Base-by-base conservation (phyloP, 2,329 filamentous ascomycete genomes). In the Ascomycota sp. region DNA sequence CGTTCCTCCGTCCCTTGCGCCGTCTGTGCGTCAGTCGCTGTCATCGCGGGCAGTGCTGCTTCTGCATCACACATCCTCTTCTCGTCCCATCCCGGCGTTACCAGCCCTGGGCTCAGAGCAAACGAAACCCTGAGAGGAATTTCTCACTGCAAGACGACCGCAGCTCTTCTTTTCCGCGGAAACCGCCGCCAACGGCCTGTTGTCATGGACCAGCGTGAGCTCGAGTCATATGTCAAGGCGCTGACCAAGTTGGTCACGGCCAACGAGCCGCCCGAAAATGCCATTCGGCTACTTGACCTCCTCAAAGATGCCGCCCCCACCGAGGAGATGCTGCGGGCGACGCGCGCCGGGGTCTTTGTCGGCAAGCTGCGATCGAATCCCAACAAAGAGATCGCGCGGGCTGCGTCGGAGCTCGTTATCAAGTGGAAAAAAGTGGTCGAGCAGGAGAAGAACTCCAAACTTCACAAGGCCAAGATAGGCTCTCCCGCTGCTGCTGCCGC, bases 261-360 rank as follows among this genome's bases (percentile, higher is more conserved):
- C 33, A 79, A 79, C 45, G 80, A 92, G 44, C 71, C 83, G 4
- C 47, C 79, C 19, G 55, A 73, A 25, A 76, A 69, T 35, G 66
- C 92, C 30, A 59, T 91, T 32, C 62, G 66, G 30, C 63, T 95
- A 36, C 61, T 98, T 31, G 73, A 76, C 43, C 69, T 75, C 30
- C 63, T 95, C 56, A 74, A 75, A 44, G 78, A 80, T 36, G 74
- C 86, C 23, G 67, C 69, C 28, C 79, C 85, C 8, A 89, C 80
- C 3, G 89, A 98, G 55, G 82, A 94, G 41, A 68, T 93, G 42
- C 62, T 98, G 39, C 74, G 86, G 46, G 77, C 75, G 59, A 95
- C 86, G n/a, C 79, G 77, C 42, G 86, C 92, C 30, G 89, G 89
- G 42, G 75, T 93, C 39, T 72, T 77, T 30, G 79, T 95, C 37